Evolutionary conservation across 2,329 filamentous ascomycete species (phyloP), one percentile per base, ranked within the genome.

Genomic region (Colletotrichum sp.): DNA sequence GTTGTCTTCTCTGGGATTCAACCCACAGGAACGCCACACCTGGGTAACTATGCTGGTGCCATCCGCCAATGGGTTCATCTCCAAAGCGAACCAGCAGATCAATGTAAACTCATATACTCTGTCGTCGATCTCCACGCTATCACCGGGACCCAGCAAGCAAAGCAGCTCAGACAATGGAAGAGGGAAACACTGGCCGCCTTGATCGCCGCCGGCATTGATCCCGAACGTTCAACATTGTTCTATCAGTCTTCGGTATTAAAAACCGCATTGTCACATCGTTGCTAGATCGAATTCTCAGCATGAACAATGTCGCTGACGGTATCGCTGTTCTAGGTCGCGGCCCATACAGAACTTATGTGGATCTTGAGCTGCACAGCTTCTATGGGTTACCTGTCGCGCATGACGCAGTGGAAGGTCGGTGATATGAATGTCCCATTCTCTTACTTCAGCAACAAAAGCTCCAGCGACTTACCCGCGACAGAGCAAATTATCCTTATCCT

Each of bases 341-440:
- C 93, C 63, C 97, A 99, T 85, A 88, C 94, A 6, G 96, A 99
- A 85, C 89, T 99, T 78, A 98, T 98, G 95, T 99, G 97, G 97
- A 96, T 99, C 81, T 87, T 99, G 77, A 96, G 95, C 82, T 98
- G 96, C 79, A 94, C 95, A 68, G 95, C 97, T 28, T 96, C 95
- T 7, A 96, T 97, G 85, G 97, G 97, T 52, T 98, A 98, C 85
- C 88, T 99, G n/a, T 94, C 94, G 12, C 90, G 97, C n/a, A 99
- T 99, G 97, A 99, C 97, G 32, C 97, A 99, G 85, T 99, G 97
- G 96, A 99, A 99, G 92, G 95, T 95, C 75, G 66, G 81, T 77
- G 28, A 10, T 26, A 13, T 44, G 16, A 18, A 21, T 39, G 9
- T 44, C 28, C 6, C n/a, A 13, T 30, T 34, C 15, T 12, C n/a